Conservation (phyloP, 768 basidiomycete species). For the Trametes punicea region DNA sequence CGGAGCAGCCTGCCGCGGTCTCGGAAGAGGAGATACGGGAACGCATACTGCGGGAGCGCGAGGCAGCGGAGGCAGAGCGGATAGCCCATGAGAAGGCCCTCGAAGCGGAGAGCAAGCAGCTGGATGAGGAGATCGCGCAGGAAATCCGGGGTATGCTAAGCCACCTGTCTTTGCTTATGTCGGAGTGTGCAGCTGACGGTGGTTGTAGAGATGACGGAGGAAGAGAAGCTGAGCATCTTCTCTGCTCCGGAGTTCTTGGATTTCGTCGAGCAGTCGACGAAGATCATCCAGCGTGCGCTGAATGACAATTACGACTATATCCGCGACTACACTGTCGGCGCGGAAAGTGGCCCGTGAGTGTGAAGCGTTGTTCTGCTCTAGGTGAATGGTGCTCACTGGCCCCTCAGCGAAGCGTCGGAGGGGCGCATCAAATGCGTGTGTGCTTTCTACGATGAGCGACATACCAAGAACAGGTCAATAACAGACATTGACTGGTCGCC, state of each 20-base stretch:
- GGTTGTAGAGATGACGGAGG: slow-evolving; percentile 75
- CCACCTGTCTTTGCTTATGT: neutral
- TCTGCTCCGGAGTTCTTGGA: slow-evolving; percentile 89
- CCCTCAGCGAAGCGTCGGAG: slow-evolving; percentile 81
- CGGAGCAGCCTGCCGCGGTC: slow-evolving; percentile 43
- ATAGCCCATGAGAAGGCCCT: slow-evolving; percentile 70
- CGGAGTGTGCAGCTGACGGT: neutral
- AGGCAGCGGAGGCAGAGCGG: slow-evolving; percentile 62
- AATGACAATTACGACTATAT: slow-evolving; percentile 97
- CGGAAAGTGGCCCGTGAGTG: slow-evolving; percentile 79
- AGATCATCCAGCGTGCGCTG: slow-evolving; percentile 91
- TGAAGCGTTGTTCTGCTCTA: neutral
- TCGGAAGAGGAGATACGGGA: slow-evolving; percentile 68
- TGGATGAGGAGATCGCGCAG: slow-evolving; percentile 84
- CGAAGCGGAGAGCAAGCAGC: slow-evolving; percentile 77
- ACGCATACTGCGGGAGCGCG: slow-evolving; percentile 63
- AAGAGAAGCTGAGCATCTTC: slow-evolving; percentile 78
- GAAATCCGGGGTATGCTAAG: slow-evolving; percentile 81
- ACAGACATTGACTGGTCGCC: slow-evolving; percentile 98
- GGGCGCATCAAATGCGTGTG: slow-evolving; percentile 92
- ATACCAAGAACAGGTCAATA: slow-evolving; percentile 90
- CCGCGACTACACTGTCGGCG: slow-evolving; percentile 89
- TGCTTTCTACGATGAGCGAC: slow-evolving; percentile 87
- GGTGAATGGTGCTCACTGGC: slow-evolving; percentile 1
- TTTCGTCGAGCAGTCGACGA: slow-evolving; percentile 92